Conservation (phyloP, 805 yeast species). For the Metschnikowia anglica region DNA sequence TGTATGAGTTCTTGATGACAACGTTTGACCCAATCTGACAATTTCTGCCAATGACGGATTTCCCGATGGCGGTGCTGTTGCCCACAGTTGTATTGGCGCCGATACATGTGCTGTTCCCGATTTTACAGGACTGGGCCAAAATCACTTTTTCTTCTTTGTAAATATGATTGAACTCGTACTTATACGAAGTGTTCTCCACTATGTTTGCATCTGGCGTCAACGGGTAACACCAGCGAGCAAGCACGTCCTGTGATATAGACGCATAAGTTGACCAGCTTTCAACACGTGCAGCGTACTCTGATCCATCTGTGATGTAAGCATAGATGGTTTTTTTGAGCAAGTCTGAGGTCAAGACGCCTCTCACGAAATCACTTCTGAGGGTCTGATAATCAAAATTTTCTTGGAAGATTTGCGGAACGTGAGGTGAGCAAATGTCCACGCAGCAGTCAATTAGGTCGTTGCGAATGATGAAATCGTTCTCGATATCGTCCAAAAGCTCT, state of each 20-base stretch:
- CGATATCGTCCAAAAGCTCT: constrained; percentile 74
- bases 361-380: constrained; percentile 82
- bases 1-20: constrained; percentile 66
- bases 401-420: constrained; percentile 91
- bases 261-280: constrained; percentile 93
- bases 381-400: constrained; percentile 95
- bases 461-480: constrained; percentile 70
- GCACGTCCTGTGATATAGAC: constrained; percentile 83
- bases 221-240: constrained; percentile 93
- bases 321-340: constrained; percentile 87
- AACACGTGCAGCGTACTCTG: constrained; percentile 88
- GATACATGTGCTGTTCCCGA: constrained; percentile 77
- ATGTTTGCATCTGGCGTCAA: constrained; percentile 83
- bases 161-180: constrained; percentile 79
- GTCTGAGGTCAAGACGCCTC: constrained; percentile 88
- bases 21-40: constrained; percentile 84
- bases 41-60: constrained; percentile 80
- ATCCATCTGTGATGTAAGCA: constrained; percentile 75
- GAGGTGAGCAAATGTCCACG: constrained; percentile 92
- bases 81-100: constrained; percentile 79
- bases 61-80: constrained; percentile 61
- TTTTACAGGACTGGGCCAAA: constrained; percentile 87
- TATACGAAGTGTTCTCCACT: constrained; percentile 62
- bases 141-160: constrained; percentile 89
- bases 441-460: constrained; percentile 96